A percentile compares a stretch with the other conserved stretches of the same genome.
Evolutionary conservation across 768 basidiomycete species (phyloP).

Genomic region (Leccinellum albellum): DNA sequence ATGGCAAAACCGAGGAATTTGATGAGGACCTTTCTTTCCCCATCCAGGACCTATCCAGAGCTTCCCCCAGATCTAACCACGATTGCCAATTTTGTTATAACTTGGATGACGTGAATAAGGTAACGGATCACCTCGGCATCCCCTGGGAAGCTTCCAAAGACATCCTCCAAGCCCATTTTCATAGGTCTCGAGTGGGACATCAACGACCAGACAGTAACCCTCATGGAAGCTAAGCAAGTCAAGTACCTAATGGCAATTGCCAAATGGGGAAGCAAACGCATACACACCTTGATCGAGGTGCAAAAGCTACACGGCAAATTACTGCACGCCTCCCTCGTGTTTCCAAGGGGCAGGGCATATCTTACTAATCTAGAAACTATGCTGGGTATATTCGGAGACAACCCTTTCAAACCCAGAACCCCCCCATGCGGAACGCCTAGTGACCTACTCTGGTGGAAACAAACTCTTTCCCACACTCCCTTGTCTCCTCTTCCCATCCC

Average conservation of each 20-base stretch:
- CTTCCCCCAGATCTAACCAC: too few species aligned
- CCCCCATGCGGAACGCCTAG: not conserved
- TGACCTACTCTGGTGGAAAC: not conserved
- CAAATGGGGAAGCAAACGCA: rapidly evolving
- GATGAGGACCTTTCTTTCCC: too few species aligned
- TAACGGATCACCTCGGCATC: not conserved
- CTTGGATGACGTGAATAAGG: not conserved
- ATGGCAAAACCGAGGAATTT: too few species aligned
- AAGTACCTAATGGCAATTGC: not conserved
- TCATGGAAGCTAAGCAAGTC: not conserved
- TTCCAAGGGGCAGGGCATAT: conserved; percentile 25
- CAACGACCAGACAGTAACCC: not conserved
- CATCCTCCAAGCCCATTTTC: conserved; percentile 14
- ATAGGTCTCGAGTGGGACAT: conserved; percentile 23
- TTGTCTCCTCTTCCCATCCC: not conserved
- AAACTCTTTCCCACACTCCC: not conserved
- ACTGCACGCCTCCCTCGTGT: conserved; percentile 28
- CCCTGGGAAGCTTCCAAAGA: not conserved
- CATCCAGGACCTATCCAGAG: too few species aligned
- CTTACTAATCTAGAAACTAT: conserved; percentile 27
- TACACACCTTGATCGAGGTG: not conserved
- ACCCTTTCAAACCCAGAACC: conserved; percentile 29
- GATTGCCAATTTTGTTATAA: too few species aligned
- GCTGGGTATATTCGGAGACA: conserved; percentile 24
- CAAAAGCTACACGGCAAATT: conserved; percentile 4